Evolutionary conservation across 78 protist genomes (phyloP).

Genomic region (slime mould (Dictyostelium discoideum)): dicty_2.7 NC_007091.3:649001-649500

Average conservation of each 20-base stretch:
- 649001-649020: background rate
- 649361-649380: background rate
- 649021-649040: background rate
- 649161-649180: background rate
- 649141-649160: background rate
- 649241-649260: background rate
- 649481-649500: background rate
- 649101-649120: background rate
- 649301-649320: background rate
- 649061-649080: background rate
- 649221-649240: background rate
- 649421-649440: background rate
- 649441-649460: background rate
- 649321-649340: background rate
- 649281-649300: background rate
- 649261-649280: background rate
- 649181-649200: constrained; percentile 15
- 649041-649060: background rate
- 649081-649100: background rate
- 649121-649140: background rate
- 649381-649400: constrained; percentile 17
- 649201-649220: background rate
- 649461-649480: background rate
- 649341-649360: background rate
- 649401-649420: background rate